phyloP scores from a whole-genome alignment of 768 basidiomycete species.

The Leccinum disarticulatum region DNA sequence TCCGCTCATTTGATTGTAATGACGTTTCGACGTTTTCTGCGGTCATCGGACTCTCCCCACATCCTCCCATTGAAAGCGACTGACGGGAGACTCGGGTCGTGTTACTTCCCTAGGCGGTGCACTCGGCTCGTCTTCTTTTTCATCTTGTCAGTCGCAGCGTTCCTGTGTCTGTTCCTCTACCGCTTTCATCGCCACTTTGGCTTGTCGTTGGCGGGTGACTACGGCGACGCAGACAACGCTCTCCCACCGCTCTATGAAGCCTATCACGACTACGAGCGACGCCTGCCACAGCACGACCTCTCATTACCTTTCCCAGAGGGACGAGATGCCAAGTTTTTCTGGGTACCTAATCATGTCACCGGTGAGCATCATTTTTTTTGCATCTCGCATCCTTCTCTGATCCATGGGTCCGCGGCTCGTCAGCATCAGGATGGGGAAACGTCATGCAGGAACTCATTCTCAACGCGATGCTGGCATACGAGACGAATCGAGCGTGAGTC shows the following conservation, averaged over 20 bases:
- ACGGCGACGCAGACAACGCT: slow-evolving; percentile 1
- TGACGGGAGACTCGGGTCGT: slow-evolving; percentile 10
- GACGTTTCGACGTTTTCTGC: slow-evolving; percentile 7
- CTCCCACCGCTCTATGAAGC: slow-evolving; percentile 47
- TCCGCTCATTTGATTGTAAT: not conserved
- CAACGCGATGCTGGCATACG: slow-evolving; percentile 48
- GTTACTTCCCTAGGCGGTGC: slow-evolving; percentile 5
- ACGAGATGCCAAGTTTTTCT: slow-evolving; percentile 43
- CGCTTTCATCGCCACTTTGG: not conserved
- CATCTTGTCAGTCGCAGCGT: slow-evolving; percentile 8
- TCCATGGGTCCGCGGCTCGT: not conserved
- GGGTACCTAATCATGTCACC: slow-evolving; percentile 47
- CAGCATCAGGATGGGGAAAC: slow-evolving; percentile 63
- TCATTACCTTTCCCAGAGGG: slow-evolving; percentile 42
- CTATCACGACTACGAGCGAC: slow-evolving; percentile 44
- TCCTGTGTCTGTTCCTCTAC: slow-evolving; percentile 17
- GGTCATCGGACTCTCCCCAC: slow-evolving; percentile 3
- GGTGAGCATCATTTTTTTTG: slow-evolving; percentile 26
- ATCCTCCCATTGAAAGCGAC: slow-evolving; percentile 19
- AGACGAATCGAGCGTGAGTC: slow-evolving; percentile 49
- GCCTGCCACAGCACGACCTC: slow-evolving; percentile 45
- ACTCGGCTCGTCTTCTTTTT: slow-evolving; percentile 16
- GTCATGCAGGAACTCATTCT: slow-evolving; percentile 57
- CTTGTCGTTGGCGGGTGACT: slow-evolving; percentile 5
- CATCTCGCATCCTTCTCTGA: not conserved